Percentiles rank a stretch among this genome's conserved stretches.
phyloP scores from a whole-genome alignment of 106 monocot species.

The Allium cepa region DNA sequence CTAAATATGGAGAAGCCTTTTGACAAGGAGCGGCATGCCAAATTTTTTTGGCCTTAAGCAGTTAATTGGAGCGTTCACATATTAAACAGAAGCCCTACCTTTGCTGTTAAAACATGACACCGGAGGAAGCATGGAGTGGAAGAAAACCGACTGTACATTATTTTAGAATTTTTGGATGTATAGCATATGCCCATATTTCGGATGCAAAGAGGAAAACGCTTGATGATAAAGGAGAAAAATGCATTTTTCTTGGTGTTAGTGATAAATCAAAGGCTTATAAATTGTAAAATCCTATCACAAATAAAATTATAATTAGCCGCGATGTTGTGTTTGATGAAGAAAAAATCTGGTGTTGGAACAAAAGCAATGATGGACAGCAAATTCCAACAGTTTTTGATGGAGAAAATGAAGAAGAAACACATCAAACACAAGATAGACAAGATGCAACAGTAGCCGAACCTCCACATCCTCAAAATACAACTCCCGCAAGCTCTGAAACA shows the following conservation, averaged over 20 bases:
- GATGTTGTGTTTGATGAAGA: not conserved
- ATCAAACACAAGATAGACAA: not conserved
- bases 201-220: not conserved
- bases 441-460: not conserved
- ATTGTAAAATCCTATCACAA: not conserved
- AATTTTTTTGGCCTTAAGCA: too few relatives aligned
- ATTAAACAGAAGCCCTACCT: too few relatives aligned
- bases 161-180: too few relatives aligned
- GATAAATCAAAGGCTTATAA: not conserved
- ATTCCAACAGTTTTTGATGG: not conserved
- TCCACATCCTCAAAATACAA: not conserved
- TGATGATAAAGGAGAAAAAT: not conserved
- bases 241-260: not conserved
- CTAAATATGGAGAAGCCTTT: too few relatives aligned
- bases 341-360: not conserved
- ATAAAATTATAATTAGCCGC: not conserved
- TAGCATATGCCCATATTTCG: not conserved
- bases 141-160: too few relatives aligned
- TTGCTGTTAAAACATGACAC: too few relatives aligned
- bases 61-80: too few relatives aligned
- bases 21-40: too few relatives aligned
- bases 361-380: not conserved
- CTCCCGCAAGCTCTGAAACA: not conserved
- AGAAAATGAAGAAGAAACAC: not conserved
- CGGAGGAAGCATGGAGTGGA: too few relatives aligned